A percentile compares a stretch with the other conserved stretches of the same genome.
These are phyloP conservation scores for Gossypium longicalyx DNA, from an alignment of 345 rosid species.

Conservation along the genomic window DNA sequence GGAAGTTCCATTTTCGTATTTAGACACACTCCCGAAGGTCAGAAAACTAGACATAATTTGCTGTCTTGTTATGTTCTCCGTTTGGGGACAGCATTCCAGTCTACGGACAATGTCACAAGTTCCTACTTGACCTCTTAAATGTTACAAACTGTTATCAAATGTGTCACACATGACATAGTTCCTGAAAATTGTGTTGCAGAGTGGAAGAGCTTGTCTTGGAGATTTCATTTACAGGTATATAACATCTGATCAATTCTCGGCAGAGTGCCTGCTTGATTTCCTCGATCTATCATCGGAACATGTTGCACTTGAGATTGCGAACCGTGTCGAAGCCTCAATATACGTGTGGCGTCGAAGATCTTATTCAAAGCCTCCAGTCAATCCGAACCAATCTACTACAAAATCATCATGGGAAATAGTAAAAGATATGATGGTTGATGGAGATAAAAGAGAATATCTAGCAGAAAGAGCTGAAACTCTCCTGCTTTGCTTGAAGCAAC, in stretches of 20 bases:
- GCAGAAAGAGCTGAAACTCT: constrained; percentile 88
- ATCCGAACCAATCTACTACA: constrained; percentile 44
- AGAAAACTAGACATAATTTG: background rate
- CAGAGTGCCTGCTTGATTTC: constrained; percentile 83
- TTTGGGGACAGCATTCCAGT: background rate
- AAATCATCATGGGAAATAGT: constrained; percentile 88
- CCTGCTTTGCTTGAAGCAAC: constrained; percentile 82
- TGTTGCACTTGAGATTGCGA: constrained; percentile 75
- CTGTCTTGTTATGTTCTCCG: background rate
- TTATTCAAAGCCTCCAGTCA: constrained; percentile 44
- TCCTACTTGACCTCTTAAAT: background rate
- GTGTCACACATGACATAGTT: background rate
- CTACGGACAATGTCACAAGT: background rate
- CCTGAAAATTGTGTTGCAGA: constrained; percentile 39
- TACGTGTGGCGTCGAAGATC: constrained; percentile 77
- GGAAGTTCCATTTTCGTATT: constrained; percentile 84
- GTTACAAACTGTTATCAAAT: background rate
- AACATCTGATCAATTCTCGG: constrained; percentile 75
- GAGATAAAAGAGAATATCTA: constrained; percentile 75
- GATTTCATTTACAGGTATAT: constrained; percentile 75
- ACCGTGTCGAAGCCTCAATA: constrained; percentile 80
- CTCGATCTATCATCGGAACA: constrained; percentile 88
- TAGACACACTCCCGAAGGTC: constrained; percentile 91
- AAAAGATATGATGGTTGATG: constrained; percentile 77
- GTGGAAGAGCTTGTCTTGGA: constrained; percentile 82